Base-by-base conservation (phyloP, 805 yeast genomes). In the Henningerozyma blattae region DNA sequence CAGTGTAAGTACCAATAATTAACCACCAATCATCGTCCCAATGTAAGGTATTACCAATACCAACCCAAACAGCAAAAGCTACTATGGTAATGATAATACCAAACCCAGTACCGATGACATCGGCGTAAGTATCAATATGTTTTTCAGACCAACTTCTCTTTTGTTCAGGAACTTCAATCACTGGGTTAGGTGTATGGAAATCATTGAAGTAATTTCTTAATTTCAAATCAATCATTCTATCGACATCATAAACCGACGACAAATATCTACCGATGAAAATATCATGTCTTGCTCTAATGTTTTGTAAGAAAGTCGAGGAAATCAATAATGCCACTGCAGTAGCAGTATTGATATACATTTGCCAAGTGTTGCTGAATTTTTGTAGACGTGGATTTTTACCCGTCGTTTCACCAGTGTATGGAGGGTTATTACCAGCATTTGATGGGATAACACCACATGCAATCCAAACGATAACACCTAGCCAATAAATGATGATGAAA, bases 1-100 rank as follows among this genome's bases (percentile, higher is more conserved):
- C 70, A 0, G 69, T 61, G 38, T 65, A 64, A 2, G 70, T 63
- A 31, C 70, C 70, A 39, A 62, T 64, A 27, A 65, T 61, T 28
- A 64, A 45, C 68, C 68, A 64, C 70, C 69, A 64, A 36, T 61
- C 50, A 31, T 51, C 56, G 41, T 42, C 42, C 58, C 59, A 65
- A 22, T 44, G 18, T 61, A 64, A 50, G n/a, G 48, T 34, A 27
- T 43, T 32, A 28, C 70, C 70, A 22, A 62, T 46, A 16, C 47
- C 46, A 14, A 62, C 14, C 70, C 70, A 64, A 15, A 43, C 56
- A 12, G 42, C 45, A 34, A 64, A 53, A 9, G 55, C 68, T 17
- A 38, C 40, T 14, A 47, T 25, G 13, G 62, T 54, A 28, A 64
- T 46, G 4, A 51, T 27, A 2, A 62, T 47, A 27, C 70, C 70